Percentiles rank a stretch among this genome's conserved stretches.
phyloP scores from a whole-genome alignment of 768 basidiomycete species.

The Boletellus sp. region DNA sequence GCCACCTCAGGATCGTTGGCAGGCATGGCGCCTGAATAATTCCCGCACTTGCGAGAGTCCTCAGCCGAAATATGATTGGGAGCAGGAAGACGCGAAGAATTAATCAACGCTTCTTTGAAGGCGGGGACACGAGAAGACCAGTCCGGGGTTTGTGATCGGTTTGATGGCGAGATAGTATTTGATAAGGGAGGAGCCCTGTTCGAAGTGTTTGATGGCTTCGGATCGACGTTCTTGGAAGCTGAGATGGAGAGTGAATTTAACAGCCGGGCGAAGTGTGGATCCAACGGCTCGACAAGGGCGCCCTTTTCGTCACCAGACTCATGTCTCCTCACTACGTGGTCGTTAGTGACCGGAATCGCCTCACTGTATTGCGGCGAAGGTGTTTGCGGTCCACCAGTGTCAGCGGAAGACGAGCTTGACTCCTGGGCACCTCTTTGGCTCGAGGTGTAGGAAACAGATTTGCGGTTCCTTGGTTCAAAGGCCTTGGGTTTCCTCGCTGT shows the following conservation, averaged over 20 bases:
- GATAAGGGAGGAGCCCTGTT: slow-evolving; percentile 10
- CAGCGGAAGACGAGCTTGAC: slow-evolving; percentile 64
- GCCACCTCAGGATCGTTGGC: neutral
- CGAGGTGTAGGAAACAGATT: slow-evolving; percentile 23
- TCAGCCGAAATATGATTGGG: slow-evolving; percentile 1
- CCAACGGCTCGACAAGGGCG: slow-evolving; percentile 37
- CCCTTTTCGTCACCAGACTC: slow-evolving; percentile 33
- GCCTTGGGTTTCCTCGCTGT: slow-evolving; percentile 57
- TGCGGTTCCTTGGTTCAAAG: slow-evolving; percentile 34
- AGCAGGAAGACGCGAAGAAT: slow-evolving; percentile 7
- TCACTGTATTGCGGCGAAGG: slow-evolving; percentile 59
- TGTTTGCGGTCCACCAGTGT: slow-evolving; percentile 58
- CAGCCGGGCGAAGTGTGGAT: slow-evolving; percentile 70
- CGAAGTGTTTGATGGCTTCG: slow-evolving; percentile 4
- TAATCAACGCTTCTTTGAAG: slow-evolving; percentile 10
- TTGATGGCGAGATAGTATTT: slow-evolving; percentile 7
- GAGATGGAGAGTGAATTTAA: slow-evolving; percentile 62
- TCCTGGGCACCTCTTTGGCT: slow-evolving; percentile 45
- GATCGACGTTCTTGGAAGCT: slow-evolving; percentile 32
- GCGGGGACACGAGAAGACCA: slow-evolving; percentile 32
- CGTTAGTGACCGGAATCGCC: slow-evolving; percentile 27
- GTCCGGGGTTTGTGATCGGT: slow-evolving; percentile 24
- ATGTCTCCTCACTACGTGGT: slow-evolving; percentile 20
- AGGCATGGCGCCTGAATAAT: neutral
- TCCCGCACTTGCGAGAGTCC: slow-evolving; percentile 6